Evolutionary conservation across 23 red algal genomes (phyloP).

Genomic region (Gracilariopsis chorda): DNA sequence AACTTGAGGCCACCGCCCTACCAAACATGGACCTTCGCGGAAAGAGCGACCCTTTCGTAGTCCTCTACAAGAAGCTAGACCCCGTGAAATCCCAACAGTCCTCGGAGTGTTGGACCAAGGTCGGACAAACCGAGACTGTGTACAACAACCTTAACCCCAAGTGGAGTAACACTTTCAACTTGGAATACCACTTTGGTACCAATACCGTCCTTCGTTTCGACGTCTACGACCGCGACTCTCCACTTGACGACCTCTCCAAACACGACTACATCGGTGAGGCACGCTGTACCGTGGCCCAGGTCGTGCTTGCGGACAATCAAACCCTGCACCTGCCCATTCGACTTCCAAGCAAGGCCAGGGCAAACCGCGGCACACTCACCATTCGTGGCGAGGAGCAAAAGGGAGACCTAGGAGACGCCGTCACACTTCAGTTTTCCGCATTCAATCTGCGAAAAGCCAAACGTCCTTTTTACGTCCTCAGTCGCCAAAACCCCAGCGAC

Average conservation of each 20-base stretch:
- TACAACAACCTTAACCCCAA: conserved; percentile 43
- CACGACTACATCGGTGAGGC: conserved; percentile 47
- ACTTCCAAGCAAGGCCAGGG: background rate
- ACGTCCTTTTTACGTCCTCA: conserved; percentile 50
- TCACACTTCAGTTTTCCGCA: conserved; percentile 53
- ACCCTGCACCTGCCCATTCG: background rate
- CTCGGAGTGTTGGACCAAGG: background rate
- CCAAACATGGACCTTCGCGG: conserved; percentile 49
- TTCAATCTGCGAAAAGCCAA: background rate
- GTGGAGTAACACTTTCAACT: conserved; percentile 31
- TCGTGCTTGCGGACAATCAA: conserved; percentile 55
- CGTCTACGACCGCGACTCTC: conserved; percentile 49
- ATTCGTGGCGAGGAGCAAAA: conserved; percentile 62
- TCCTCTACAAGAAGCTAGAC: conserved; percentile 22
- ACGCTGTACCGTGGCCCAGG: conserved; percentile 54
- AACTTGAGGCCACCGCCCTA: conserved; percentile 29
- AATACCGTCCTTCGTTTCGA: conserved; percentile 29
- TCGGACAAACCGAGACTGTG: conserved; percentile 55
- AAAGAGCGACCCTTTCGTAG: conserved; percentile 42
- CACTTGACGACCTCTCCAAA: background rate
- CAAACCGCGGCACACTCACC: conserved; percentile 20
- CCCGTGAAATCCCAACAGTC: background rate
- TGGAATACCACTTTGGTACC: conserved; percentile 51
- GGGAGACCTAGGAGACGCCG: conserved; percentile 45
- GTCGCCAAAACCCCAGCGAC: conserved; percentile 45